Base-by-base conservation (phyloP, 345 rosid genomes). In the Rhodamnia argentea region DNA sequence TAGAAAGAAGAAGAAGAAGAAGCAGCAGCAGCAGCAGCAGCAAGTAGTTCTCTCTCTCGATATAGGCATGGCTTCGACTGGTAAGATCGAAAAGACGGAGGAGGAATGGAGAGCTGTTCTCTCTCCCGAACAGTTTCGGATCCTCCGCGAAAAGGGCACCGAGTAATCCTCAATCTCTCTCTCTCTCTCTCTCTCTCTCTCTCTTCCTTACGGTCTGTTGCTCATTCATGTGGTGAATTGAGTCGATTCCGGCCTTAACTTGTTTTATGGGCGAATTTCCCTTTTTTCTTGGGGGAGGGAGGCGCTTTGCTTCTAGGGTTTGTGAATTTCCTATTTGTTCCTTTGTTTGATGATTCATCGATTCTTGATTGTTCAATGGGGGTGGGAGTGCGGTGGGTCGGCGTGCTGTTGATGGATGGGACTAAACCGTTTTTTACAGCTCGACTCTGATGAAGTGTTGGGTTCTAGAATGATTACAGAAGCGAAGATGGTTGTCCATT, bases 71-170 rank as follows among this genome's bases (percentile, higher is more conserved):
- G 82, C 85, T 23, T 42, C 52, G 50, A 55, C 78, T 10, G 84
- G 32, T 24, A 86, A 52, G 85, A 52, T 86, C 52, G 62, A 83
- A 84, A 91, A 89, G 62, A 58, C 92, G 53, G 96, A 93, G 86
- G 96, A 93, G 82, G 95, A 94, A 75, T 94, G 96, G 96, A 91
- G 91, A 58, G 95, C 92, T 23, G 75, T 93, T 78, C 91, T 94
- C 62, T 93, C 96, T 16, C 95, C 95, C 0, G 94, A 92, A 59
- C 97, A 94, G 90, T 93, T 94, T 84, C 94, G 93, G 86, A 94
- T 93, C 88, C 88, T 94, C 53, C 93, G 94, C 75, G 87, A 86
- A 89, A 94, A 93, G 91, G 94, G 91, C 86, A 93, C 96, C 32
- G 97, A 94, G 96, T 93, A 87, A 87, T 82, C 51, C 57, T 44